Base-by-base conservation (phyloP, 164 flowering plant genomes). In the Aristolochia californica region DNA sequence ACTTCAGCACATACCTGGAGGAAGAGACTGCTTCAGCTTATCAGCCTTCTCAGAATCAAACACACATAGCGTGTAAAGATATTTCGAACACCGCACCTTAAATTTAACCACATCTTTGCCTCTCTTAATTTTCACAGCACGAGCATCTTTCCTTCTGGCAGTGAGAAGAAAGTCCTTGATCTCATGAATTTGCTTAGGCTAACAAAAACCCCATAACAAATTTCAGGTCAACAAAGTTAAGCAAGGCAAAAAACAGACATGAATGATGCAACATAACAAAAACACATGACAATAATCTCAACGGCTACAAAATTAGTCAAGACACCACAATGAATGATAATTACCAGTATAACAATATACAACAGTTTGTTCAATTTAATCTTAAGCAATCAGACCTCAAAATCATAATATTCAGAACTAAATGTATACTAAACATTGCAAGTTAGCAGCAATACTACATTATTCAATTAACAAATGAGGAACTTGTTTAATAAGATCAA, bases 1-100 rank as follows among this genome's bases (percentile, higher is more conserved):
- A 20, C 20, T n/a, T n/a, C 15, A 47, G 17, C 5, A 55, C 68
- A 45, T 45, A 83, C 88, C 84, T 74, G 88, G 91, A 17, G 88
- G 91, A 70, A 85, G 91, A n/a, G 91, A 85, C 52, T 83, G 91
- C 80, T 85, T 85, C 84, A 85, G 66, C 77, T 85, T 85, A 59
- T 83, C 83, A 43, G 91, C 88, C 70, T 83, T 85, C 76, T 85
- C 88, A 0, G 78, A 34, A 64, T 85, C 91, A 59, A 78, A 75
- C 45, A 85, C 85, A 44, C 91, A 82, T 0, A 82, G 73, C 0
- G 91, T 85, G 82, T 83, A 85, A 18, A 83, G 78, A 71, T 83
- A 85, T 74, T 75, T 80, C 58, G 89, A 81, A 75, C 89, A 83
- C 24, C 91, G 79, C 40, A 83, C 93, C 80, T 85, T 85, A 74